Percentiles rank a stretch among this genome's conserved stretches.
These are phyloP conservation scores for Paraglomus brasilianum DNA, from an alignment of 192 early-diverging fungal genomes.

Conservation along the genomic window DNA sequence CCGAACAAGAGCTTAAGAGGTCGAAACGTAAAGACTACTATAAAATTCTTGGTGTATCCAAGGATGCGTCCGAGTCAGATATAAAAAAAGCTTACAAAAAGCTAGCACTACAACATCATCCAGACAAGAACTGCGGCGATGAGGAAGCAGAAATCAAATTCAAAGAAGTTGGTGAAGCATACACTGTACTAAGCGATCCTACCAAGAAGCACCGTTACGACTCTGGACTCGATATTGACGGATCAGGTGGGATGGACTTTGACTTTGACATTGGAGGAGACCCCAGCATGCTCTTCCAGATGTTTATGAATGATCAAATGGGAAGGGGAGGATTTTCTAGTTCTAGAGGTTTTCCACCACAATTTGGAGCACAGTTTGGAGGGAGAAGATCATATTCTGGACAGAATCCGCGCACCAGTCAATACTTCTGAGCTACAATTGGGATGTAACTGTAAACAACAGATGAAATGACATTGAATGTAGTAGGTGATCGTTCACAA, in stretches of 20 bases:
- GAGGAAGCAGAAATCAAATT: constrained; percentile 72
- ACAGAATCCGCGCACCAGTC: too few relatives aligned
- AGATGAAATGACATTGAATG: too few relatives aligned
- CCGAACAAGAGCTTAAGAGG: constrained; percentile 65
- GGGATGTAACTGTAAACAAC: too few relatives aligned
- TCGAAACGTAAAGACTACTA: constrained; percentile 96
- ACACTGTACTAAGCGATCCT: constrained; percentile 75
- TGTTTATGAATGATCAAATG: constrained; percentile 46
- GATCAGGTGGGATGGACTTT: constrained; percentile 40
- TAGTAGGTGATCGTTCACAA: too few relatives aligned
- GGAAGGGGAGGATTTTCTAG: constrained; percentile 17
- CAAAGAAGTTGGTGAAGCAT: constrained; percentile 83
- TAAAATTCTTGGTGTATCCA: constrained; percentile 78
- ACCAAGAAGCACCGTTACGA: constrained; percentile 81
- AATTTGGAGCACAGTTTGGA: too few relatives aligned
- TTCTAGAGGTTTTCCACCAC: background rate
- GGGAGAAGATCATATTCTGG: too few relatives aligned
- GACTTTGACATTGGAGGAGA: constrained; percentile 43
- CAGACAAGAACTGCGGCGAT: constrained; percentile 82
- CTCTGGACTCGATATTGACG: constrained; percentile 77
- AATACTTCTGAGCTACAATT: too few relatives aligned
- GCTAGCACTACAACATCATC: constrained; percentile 85
- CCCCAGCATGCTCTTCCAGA: constrained; percentile 57
- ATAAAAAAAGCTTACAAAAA: constrained; percentile 84
- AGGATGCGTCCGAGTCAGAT: constrained; percentile 73